Evolutionary conservation across 306 rosid genomes (phyloP).

Genomic region (Luffa aegyptiaca): DNA sequence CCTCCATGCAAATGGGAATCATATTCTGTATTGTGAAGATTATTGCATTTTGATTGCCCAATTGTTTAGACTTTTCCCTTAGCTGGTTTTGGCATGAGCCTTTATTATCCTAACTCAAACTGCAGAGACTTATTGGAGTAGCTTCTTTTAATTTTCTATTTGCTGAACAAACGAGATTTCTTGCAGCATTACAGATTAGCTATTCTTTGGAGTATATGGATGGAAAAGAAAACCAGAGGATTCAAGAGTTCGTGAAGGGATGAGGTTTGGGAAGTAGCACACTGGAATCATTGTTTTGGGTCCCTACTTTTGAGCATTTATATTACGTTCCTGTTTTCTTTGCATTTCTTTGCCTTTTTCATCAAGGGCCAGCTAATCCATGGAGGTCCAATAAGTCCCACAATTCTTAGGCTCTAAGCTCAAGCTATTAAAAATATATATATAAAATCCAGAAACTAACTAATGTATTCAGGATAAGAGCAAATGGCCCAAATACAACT

Average conservation of each 20-base stretch:
- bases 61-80: not conserved
- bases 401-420: not conserved
- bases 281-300: not conserved
- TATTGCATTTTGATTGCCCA: not conserved
- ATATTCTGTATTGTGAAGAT: not conserved
- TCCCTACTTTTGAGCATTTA: not conserved
- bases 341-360: not conserved
- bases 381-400: too few species aligned
- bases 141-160: not conserved
- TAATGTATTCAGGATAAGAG: not conserved
- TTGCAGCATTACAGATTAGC: not conserved
- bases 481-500: not conserved
- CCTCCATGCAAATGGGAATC: not conserved
- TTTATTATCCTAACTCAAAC: not conserved
- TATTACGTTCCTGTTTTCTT: not conserved
- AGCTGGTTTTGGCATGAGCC: not conserved
- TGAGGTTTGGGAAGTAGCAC: not conserved
- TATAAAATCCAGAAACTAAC: not conserved
- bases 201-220: not conserved
- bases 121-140: not conserved
- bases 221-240: not conserved
- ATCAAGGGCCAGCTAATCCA: not conserved
- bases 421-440: not conserved
- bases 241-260: not conserved
- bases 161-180: not conserved